phyloP scores from a whole-genome alignment of 2,329 filamentous ascomycete species.

The Pseudocercospora fuligena region DNA sequence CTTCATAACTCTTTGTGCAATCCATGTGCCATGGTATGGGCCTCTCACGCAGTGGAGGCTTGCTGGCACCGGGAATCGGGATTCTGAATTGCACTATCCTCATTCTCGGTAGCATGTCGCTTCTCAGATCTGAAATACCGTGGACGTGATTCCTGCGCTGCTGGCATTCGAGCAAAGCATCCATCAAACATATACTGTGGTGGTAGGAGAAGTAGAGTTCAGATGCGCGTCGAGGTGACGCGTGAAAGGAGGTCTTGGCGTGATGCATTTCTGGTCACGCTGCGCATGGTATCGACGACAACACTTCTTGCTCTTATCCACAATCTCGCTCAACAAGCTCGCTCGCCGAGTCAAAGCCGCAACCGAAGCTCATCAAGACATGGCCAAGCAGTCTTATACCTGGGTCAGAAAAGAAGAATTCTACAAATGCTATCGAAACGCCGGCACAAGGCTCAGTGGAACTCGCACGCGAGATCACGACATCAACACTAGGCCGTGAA shows the following conservation, averaged over 20 bases:
- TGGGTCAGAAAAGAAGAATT: neutral
- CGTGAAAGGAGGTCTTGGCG: neutral
- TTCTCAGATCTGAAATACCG: conserved; percentile 33
- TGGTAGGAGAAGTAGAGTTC: conserved; percentile 18
- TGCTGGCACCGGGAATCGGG: neutral
- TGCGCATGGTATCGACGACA: neutral
- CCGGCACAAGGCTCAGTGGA: neutral
- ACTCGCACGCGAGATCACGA: conserved; percentile 15
- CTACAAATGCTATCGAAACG: neutral
- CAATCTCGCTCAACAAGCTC: neutral
- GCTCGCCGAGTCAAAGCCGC: neutral
- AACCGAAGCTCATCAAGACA: conserved; percentile 9
- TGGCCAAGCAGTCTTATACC: neutral
- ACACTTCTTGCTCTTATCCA: neutral
- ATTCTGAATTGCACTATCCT: neutral
- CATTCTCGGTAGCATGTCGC: too few relatives aligned
- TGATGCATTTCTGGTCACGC: neutral
- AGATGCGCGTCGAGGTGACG: neutral
- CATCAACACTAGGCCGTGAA: conserved; percentile 10
- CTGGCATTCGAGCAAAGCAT: neutral
- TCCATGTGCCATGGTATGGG: neutral
- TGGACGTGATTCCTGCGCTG: conserved; percentile 4
- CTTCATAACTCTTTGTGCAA: neutral
- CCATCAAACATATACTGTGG: conserved; percentile 13
- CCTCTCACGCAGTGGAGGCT: neutral